Conservation (phyloP, 306 rosid genomes). For the Rosa chinensis region DNA sequence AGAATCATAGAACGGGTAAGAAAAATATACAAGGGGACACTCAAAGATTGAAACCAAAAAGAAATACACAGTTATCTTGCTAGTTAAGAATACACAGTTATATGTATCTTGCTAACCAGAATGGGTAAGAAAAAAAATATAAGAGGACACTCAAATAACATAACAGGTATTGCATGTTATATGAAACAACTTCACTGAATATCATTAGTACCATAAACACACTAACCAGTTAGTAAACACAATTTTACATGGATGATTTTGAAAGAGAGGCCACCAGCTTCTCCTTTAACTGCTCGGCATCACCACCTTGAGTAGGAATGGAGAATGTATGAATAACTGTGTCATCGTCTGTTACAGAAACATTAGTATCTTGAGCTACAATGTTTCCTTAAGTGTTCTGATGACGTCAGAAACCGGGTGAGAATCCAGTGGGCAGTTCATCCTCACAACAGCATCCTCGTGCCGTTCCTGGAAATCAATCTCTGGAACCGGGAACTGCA, state of each 20-base stretch:
- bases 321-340: conserved; percentile 71
- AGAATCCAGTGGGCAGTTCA: conserved; percentile 64
- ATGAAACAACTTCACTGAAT: conserved; percentile 1
- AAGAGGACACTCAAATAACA: too few species aligned
- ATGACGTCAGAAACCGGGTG: conserved; percentile 78
- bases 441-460: conserved; percentile 72
- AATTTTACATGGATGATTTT: conserved; percentile 30
- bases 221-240: conserved; percentile 19
- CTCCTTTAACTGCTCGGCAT: conserved; percentile 72
- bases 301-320: conserved; percentile 61
- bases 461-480: conserved; percentile 72
- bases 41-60: not conserved
- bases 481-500: conserved; percentile 43
- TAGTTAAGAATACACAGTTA: too few species aligned
- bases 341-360: conserved; percentile 43
- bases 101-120: not conserved
- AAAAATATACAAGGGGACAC: not conserved
- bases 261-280: conserved; percentile 66
- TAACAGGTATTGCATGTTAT: not conserved
- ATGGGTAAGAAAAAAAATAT: too few species aligned
- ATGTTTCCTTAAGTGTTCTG: conserved; percentile 57
- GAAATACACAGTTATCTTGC: not conserved
- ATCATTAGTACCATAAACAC: conserved; percentile 1
- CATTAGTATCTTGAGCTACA: conserved; percentile 57
- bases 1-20: not conserved